Conservation (phyloP, 108 stramenopile genomes). For the Skeletonema costatum region DNA sequence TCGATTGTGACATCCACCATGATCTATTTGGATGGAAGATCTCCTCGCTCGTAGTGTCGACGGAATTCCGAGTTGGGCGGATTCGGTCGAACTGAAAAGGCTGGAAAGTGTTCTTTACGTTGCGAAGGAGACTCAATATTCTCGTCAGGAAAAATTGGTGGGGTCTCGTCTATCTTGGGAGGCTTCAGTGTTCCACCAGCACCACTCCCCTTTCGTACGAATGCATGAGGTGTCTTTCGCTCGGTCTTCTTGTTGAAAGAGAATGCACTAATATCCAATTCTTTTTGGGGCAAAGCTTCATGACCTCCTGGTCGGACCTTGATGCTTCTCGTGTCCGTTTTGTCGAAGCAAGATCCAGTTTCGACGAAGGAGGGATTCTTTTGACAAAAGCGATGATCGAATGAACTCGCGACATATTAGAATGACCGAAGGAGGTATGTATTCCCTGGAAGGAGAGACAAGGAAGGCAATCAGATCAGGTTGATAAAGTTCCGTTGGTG, state of each 20-base stretch:
- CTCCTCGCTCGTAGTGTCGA: conserved; percentile 86
- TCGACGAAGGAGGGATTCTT: conserved; percentile 43
- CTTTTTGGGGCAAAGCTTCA: conserved; percentile 59
- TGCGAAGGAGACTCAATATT: conserved; percentile 20
- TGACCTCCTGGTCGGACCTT: conserved; percentile 81
- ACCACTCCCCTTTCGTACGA: conserved; percentile 68
- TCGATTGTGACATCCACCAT: conserved; percentile 75
- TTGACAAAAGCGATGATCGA: conserved; percentile 7
- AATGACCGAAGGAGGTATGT: too few relatives aligned
- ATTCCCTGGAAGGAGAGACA: too few relatives aligned
- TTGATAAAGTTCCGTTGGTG: too few relatives aligned
- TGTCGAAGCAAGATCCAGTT: conserved; percentile 63
- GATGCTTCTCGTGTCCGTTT: conserved; percentile 42
- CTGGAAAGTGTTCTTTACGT: conserved; percentile 55
- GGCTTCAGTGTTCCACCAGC: conserved; percentile 61
- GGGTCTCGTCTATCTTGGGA: conserved; percentile 27
- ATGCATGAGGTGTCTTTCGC: conserved; percentile 51
- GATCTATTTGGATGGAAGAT: conserved; percentile 84
- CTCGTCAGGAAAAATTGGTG: conserved; percentile 44
- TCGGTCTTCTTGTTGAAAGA: conserved; percentile 61
- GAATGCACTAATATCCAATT: conserved; percentile 70
- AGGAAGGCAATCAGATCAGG: too few relatives aligned
- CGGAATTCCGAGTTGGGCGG: conserved; percentile 90
- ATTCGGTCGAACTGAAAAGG: conserved; percentile 79
- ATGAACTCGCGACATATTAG: not conserved